Evolutionary conservation across 257 asterid species (phyloP), one percentile per base, ranked within the genome.

Genomic region (Lavandula angustifolia): DNA sequence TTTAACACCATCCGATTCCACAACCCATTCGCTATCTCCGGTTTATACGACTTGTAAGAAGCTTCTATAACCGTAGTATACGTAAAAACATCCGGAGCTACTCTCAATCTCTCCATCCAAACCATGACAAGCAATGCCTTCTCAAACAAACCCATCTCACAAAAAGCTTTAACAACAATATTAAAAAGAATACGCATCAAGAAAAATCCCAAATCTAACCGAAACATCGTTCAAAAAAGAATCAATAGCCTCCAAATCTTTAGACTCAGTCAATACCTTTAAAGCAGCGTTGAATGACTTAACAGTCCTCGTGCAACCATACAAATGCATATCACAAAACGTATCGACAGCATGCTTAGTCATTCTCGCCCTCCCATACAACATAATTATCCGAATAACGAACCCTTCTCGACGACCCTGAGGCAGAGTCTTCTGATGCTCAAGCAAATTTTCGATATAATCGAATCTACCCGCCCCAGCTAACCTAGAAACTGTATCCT

Each of bases 351-450:
- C 92, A 46, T 83, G 89, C 48, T 79, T 62, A 62, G 59, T 43
- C 95, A 89, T 85, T 58, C 92, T 84, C 44, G 81, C 97, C 71
- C 62, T 85, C 38, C 97, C 97, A 54, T 89, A 87, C 60, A 89
- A 68, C 86, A 79, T 79, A 72, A 89, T 87, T 27, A 89, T 79
- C 62, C 97, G 73, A 55, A 89, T 60, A 27, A 87, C 43, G 71
- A 89, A 89, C 62, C 97, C 97, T 81, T 89, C 97, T 41, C 97
- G 82, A 14, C 92, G 80, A 46, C 97, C 97, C 75, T 89, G 97
- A 0, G 92, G 97, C 60, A 89, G 76, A 44, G 84, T 66, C 76
- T 89, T 89, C 76, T 89, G 97, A 64, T 87, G 94, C 84, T 89
- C 94, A 27, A 89, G 89, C 68, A 89, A 57, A 72, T 67, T 71